Base-by-base conservation (phyloP, 2,329 filamentous ascomycete species). In the Calonectria pseudoturangicola region DNA sequence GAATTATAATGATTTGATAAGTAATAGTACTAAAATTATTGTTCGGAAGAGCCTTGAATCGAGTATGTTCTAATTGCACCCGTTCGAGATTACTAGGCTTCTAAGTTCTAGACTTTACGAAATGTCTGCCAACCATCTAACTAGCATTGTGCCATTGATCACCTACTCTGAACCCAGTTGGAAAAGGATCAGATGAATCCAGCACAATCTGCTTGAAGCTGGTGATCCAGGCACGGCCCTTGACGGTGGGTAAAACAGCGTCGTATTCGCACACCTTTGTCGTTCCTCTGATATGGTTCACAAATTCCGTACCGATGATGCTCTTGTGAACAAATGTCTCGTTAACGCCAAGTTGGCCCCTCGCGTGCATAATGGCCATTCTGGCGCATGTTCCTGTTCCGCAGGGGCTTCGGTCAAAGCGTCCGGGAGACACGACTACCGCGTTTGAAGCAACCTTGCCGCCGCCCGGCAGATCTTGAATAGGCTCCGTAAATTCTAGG, bases 401-500 rank as follows among this genome's bases (percentile, higher is more conserved):
- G 68, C 85, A 87, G 2, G 85, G 86, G 70, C 85, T 86, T 27
- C 85, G 76, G 73, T 87, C 86, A 30, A 87, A 81, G 33, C 86
- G 75, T 0, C 86, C 85, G 0, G 85, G 86, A 0, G 83, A 83
- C 15, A 87, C 86, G 10, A 87, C 81, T 2, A 85, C 84, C 0
- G 85, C 82, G 72, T 86, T 85, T n/a, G 67, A 50, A 1, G 64
- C 72, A 0, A 41, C 39, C 54, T 72, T 74, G 2, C 48, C 33
- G 21, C 69, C 70, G 8, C 50, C 54, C 13, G 48, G 48, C 21
- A 47, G 68, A 36, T 71, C 74, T 48, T 75, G 68, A 3, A 85
- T 48, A 2, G 84, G 83, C 18, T 83, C 83, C 0, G 83, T 86
- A 43, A 86, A 85, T 10, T 21, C 43, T 4, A 86, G 56, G 12